Evolutionary conservation across 345 rosid genomes (phyloP).

Genomic region (Aethionema arabicum): DNA sequence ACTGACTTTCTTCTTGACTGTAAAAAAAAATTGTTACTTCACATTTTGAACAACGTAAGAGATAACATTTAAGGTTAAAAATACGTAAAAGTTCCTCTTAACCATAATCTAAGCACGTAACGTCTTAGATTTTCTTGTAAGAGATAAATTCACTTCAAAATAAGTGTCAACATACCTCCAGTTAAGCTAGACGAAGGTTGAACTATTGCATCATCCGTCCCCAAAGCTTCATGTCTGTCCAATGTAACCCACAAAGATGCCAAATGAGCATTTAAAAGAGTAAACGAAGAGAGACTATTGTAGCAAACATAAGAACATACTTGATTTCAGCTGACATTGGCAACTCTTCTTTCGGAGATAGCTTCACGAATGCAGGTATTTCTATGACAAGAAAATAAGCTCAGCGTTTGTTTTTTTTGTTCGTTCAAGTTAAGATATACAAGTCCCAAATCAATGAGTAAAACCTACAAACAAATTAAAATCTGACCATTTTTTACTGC

Average conservation of each 20-base stretch:
- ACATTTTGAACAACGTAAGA: slow-evolving; percentile 39
- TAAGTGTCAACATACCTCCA: slow-evolving; percentile 41
- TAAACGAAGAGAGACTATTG: slow-evolving; percentile 6
- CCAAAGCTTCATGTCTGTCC: slow-evolving; percentile 52
- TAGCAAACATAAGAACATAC: slow-evolving; percentile 42
- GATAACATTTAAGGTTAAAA: slow-evolving; percentile 31
- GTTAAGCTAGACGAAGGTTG: slow-evolving; percentile 47
- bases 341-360: slow-evolving; percentile 52
- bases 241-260: slow-evolving; percentile 30
- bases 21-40: slow-evolving; percentile 33
- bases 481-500: slow-evolving; percentile 59
- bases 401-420: neutral
- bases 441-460: slow-evolving; percentile 7
- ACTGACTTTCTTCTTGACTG: slow-evolving; percentile 51
- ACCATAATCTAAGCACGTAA: slow-evolving; percentile 1
- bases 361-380: slow-evolving; percentile 42
- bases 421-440: neutral
- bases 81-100: neutral
- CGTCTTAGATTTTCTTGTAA: slow-evolving; percentile 13
- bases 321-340: slow-evolving; percentile 48
- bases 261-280: slow-evolving; percentile 10
- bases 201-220: slow-evolving; percentile 48
- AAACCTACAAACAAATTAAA: slow-evolving; percentile 7
- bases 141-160: slow-evolving; percentile 18
- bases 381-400: slow-evolving; percentile 44